Evolutionary conservation across 257 asterid species (phyloP).

Genomic region (Solanum peruvianum): DNA sequence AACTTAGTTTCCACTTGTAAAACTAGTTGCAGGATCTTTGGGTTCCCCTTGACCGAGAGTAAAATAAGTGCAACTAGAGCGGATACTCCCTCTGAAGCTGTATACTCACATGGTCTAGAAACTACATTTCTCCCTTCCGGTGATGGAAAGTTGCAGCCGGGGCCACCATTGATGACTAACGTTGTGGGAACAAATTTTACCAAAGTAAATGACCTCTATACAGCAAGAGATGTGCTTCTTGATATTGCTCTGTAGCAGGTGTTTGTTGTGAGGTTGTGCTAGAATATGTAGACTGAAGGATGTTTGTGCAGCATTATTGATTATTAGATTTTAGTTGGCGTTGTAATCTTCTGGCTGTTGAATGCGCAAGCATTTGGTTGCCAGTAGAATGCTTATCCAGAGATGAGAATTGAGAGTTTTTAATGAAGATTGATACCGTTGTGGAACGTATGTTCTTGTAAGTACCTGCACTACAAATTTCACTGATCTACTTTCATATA

Average conservation of each 20-base stretch:
- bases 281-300: not conserved
- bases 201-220: conserved; percentile 38
- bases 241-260: conserved; percentile 52
- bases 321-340: not conserved
- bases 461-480: not conserved
- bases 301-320: not conserved
- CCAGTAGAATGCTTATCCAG: not conserved
- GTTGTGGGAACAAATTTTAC: conserved; percentile 38
- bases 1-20: conserved; percentile 36
- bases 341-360: not conserved
- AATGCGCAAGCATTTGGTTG: not conserved
- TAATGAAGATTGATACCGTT: not conserved
- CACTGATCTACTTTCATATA: not conserved
- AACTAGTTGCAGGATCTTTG: conserved; percentile 69
- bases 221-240: conserved; percentile 61
- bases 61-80: conserved; percentile 11
- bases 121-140: conserved; percentile 17
- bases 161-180: conserved; percentile 28
- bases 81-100: conserved; percentile 11
- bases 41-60: conserved; percentile 74
- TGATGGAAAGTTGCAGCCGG: conserved; percentile 28
- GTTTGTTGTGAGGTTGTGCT: not conserved
- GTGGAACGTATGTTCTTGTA: not conserved
- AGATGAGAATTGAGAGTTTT: not conserved
- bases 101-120: conserved; percentile 7